These are phyloP conservation scores for Scytalidium sp. DNA, from an alignment of 2,329 filamentous ascomycete genomes.

Conservation along the genomic window DNA sequence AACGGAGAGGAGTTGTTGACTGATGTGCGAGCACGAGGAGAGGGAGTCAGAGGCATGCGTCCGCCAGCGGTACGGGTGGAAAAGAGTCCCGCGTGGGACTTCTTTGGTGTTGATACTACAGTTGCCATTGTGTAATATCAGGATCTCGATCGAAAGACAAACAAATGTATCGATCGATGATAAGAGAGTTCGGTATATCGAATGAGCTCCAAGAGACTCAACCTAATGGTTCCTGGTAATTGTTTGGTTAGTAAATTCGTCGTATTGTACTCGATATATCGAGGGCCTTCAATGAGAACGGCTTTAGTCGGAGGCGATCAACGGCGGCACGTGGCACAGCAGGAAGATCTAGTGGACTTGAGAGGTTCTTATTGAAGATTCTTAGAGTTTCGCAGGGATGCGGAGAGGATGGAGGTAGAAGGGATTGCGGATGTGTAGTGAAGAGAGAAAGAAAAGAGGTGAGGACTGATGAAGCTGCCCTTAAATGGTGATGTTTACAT, in stretches of 20 bases:
- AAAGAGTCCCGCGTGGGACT: slow-evolving; percentile 93
- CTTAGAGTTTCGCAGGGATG: slow-evolving; percentile 15
- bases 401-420: slow-evolving; percentile 18
- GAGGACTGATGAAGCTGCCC: background rate
- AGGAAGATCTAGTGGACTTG: slow-evolving; percentile 45
- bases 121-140: slow-evolving; percentile 70
- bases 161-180: slow-evolving; percentile 44
- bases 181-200: slow-evolving; percentile 33
- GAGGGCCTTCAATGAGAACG: slow-evolving; percentile 42
- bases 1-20: slow-evolving; percentile 68
- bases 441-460: background rate
- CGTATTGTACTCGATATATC: slow-evolving; percentile 45
- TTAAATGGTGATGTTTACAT: background rate
- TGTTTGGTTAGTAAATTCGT: slow-evolving; percentile 44
- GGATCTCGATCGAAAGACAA: slow-evolving; percentile 44
- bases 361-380: slow-evolving; percentile 25
- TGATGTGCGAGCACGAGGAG: slow-evolving; percentile 64
- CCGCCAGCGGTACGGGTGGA: slow-evolving; percentile 89
- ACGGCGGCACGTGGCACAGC: slow-evolving; percentile 36
- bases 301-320: slow-evolving; percentile 47
- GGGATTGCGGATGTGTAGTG: slow-evolving; percentile 10
- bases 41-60: slow-evolving; percentile 91
- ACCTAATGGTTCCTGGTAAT: slow-evolving; percentile 54
- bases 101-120: slow-evolving; percentile 84
- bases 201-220: slow-evolving; percentile 58